Conservation (phyloP, 1,284 basidiomycete species). For the Microbotryum saponariae region DNA sequence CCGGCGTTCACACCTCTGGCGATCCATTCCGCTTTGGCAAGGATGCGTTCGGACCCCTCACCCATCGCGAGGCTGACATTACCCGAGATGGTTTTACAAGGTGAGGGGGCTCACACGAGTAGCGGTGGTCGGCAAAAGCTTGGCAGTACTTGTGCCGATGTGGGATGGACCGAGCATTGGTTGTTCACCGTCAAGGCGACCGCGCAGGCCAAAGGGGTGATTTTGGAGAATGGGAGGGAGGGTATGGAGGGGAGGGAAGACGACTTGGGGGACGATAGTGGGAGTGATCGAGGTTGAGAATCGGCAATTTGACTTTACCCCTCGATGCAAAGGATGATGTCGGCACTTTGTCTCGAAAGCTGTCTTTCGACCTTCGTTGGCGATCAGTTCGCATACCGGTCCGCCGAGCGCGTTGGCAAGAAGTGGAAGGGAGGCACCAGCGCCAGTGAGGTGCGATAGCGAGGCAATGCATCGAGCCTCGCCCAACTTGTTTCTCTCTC, state of each 20-base stretch:
- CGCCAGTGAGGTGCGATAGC: too few species aligned
- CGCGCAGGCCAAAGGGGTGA: constrained; percentile 24
- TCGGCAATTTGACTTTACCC: too few species aligned
- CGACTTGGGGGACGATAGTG: not conserved
- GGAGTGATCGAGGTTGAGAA: constrained; percentile 5
- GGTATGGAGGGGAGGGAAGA: not conserved
- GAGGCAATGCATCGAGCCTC: too few species aligned
- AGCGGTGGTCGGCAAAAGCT: not conserved
- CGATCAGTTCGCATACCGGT: too few species aligned
- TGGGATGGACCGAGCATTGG: constrained; percentile 28
- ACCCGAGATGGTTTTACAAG: constrained; percentile 18
- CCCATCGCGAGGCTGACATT: constrained; percentile 16
- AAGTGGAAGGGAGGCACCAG: too few species aligned
- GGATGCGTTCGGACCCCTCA: constrained; percentile 16
- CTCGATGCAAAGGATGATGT: too few species aligned
- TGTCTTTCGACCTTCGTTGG: too few species aligned
- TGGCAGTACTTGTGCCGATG: not conserved
- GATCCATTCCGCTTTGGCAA: constrained; percentile 18
- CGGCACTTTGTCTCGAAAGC: too few species aligned
- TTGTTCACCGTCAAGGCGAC: constrained; percentile 25
- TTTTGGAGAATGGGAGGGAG: constrained; percentile 11
- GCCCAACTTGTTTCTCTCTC: too few species aligned
- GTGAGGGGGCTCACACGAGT: not conserved
- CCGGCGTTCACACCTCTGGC: constrained; percentile 23
- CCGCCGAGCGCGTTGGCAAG: too few species aligned